A percentile compares a stretch with the other conserved stretches of the same genome.
Evolutionary conservation across 1,284 basidiomycete species (phyloP).

Genomic region (Rhodotorula sp.): DNA sequence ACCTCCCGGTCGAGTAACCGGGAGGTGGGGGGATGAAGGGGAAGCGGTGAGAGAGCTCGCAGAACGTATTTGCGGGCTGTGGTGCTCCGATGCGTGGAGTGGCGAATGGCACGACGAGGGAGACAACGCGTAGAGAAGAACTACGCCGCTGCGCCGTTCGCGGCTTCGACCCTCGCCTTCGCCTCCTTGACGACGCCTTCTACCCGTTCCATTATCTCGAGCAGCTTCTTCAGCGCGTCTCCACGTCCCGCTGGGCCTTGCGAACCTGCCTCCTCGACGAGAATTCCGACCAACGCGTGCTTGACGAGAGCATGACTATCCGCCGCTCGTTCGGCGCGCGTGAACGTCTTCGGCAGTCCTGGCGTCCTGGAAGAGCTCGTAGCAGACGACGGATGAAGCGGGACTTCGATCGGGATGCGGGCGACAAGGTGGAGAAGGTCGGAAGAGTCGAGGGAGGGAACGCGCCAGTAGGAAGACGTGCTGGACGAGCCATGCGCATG

Average conservation of each 20-base stretch:
- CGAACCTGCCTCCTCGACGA: neutral
- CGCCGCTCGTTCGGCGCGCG: neutral
- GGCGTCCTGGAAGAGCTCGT: neutral
- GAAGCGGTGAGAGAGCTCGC: too few relatives aligned
- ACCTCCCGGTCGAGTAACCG: too few relatives aligned
- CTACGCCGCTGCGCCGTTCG: neutral
- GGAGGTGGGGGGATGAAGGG: too few relatives aligned
- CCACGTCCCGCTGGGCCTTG: neutral
- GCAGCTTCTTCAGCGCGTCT: neutral
- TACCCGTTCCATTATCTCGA: neutral
- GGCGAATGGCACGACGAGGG: neutral
- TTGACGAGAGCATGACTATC: conserved; percentile 15
- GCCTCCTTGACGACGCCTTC: conserved; percentile 1
- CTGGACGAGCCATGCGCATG: neutral
- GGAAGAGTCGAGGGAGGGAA: neutral
- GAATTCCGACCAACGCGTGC: neutral
- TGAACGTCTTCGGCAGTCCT: neutral
- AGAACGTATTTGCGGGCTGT: too few relatives aligned
- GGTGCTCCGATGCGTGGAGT: neutral
- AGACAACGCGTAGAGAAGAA: neutral
- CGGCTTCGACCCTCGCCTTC: neutral
- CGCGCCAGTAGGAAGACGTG: neutral
- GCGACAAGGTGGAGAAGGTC: conserved; percentile 7
- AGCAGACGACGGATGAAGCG: neutral
- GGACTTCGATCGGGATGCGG: conserved; percentile 21